Conservation (phyloP, 768 basidiomycete species). For the Amyloporia xantha region DNA sequence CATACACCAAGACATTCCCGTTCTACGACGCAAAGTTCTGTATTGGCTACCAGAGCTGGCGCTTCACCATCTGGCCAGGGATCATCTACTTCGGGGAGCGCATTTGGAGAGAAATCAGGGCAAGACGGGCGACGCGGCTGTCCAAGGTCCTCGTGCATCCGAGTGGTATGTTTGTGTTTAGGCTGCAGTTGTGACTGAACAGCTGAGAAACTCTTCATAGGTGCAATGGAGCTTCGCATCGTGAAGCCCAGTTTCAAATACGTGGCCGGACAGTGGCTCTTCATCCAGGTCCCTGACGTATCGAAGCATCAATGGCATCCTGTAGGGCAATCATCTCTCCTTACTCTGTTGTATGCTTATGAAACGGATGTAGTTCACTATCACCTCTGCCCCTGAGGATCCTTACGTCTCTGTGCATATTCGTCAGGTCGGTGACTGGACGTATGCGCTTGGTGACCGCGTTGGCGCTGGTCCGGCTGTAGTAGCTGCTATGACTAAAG, state of each 20-base stretch:
- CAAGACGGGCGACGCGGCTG: slow-evolving; percentile 68
- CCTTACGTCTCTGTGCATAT: slow-evolving; percentile 90
- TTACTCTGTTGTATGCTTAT: slow-evolving; percentile 2
- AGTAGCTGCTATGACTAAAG: slow-evolving; percentile 71
- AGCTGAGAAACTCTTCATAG: no score
- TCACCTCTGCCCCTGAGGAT: slow-evolving; percentile 92
- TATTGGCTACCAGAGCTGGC: slow-evolving; percentile 87
- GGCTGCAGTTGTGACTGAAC: no score
- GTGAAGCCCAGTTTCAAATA: slow-evolving; percentile 90
- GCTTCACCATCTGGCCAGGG: slow-evolving; percentile 89
- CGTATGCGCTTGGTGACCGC: slow-evolving; percentile 75
- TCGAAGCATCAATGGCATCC: slow-evolving; percentile 91
- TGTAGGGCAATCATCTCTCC: slow-evolving; percentile 40
- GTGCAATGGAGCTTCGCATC: slow-evolving; percentile 91
- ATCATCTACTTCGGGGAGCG: slow-evolving; percentile 87
- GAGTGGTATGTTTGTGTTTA: slow-evolving; percentile 47
- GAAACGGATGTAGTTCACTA: slow-evolving; percentile 62
- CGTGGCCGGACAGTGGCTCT: slow-evolving; percentile 87
- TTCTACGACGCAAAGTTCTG: slow-evolving; percentile 88
- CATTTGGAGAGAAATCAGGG: slow-evolving; percentile 76
- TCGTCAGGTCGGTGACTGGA: slow-evolving; percentile 90
- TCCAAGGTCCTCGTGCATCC: slow-evolving; percentile 88
- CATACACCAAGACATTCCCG: slow-evolving; percentile 63
- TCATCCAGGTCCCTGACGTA: slow-evolving; percentile 82
- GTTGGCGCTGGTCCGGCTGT: slow-evolving; percentile 76